phyloP scores from a whole-genome alignment of 208 protist species.

The Wallacemonas sp. region DNA sequence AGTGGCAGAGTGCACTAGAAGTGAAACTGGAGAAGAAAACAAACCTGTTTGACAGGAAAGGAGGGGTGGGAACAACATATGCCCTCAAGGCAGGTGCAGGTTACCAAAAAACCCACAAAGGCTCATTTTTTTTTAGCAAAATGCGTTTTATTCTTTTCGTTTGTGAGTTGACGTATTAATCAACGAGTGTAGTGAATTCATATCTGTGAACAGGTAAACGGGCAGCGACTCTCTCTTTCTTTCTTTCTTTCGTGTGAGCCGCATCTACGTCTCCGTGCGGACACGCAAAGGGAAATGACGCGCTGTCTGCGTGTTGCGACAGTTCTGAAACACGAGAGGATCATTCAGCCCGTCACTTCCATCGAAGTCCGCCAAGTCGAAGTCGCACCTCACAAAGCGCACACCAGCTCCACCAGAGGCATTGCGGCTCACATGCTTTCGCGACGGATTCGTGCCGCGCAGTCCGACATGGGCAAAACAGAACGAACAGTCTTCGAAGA shows the following conservation, averaged over 20 bases:
- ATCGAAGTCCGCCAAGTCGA: constrained; percentile 70
- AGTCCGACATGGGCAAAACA: constrained; percentile 54
- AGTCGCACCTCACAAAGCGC: constrained; percentile 56
- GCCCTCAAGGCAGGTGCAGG: too few relatives aligned
- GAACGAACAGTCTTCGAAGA: constrained; percentile 60
- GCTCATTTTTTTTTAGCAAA: too few relatives aligned
- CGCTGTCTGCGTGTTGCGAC: constrained; percentile 54
- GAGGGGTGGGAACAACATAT: too few relatives aligned
- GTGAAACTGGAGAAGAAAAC: too few relatives aligned
- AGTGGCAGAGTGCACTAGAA: too few relatives aligned
- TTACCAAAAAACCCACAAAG: too few relatives aligned
- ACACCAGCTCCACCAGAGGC: constrained; percentile 10
- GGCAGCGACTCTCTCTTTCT: neutral
- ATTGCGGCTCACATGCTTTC: neutral
- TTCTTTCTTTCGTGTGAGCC: neutral
- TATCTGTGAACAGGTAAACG: too few relatives aligned
- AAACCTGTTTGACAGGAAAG: too few relatives aligned
- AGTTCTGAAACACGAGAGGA: constrained; percentile 34
- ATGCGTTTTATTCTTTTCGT: too few relatives aligned
- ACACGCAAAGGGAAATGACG: constrained; percentile 46
- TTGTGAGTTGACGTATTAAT: too few relatives aligned
- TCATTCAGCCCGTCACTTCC: constrained; percentile 32
- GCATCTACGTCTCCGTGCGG: too few relatives aligned
- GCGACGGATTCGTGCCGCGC: neutral
- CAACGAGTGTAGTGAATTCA: too few relatives aligned